Base-by-base conservation (phyloP, 306 rosid genomes). In the Inga laurina region DNA sequence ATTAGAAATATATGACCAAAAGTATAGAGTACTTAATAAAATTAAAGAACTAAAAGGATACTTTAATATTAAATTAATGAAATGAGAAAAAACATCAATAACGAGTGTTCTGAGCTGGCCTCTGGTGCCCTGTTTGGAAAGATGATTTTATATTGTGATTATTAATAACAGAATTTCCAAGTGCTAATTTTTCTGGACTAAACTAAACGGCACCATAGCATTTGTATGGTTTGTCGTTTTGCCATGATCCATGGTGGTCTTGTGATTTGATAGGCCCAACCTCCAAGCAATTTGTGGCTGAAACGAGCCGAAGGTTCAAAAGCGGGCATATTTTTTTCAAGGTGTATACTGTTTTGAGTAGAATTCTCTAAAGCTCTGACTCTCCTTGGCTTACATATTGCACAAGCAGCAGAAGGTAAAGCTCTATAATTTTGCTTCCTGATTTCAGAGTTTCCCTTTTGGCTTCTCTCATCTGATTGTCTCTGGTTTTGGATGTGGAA, bases 341-440 rank as follows among this genome's bases (percentile, higher is more conserved):
- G 86, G 84, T 62, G 21, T 54, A 11, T 13, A 61, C 39, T 22
- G 75, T 52, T 7, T 7, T 18, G 10, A 76, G 56, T 15, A 21
- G 39, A 41, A 59, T 10, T 11, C n/a, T 37, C 51, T 32, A 4
- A 37, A 11, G 8, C 41, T 22, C 27, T 76, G 15, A 24, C 18
- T 46, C 49, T 18, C 49, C 49, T 9, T 5, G 15, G 16, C 3
- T 72, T 39, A 12, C 30, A 0, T 14, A 21, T 34, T 51, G 22
- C 45, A 51, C 9, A 75, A 27, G 15, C 75, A 41, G 46, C 68
- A 64, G 11, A 65, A 66, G 71, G 81, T 75, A 66, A 51, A 54
- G 71, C 79, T 32, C 81, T 30, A 52, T 18, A 45, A 49, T 43
- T 43, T 45, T 67, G 67, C 61, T 62, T 67, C 83, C 34, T 61